Conservation (phyloP, 805 yeast species). For the Ogataea allantospora region DNA sequence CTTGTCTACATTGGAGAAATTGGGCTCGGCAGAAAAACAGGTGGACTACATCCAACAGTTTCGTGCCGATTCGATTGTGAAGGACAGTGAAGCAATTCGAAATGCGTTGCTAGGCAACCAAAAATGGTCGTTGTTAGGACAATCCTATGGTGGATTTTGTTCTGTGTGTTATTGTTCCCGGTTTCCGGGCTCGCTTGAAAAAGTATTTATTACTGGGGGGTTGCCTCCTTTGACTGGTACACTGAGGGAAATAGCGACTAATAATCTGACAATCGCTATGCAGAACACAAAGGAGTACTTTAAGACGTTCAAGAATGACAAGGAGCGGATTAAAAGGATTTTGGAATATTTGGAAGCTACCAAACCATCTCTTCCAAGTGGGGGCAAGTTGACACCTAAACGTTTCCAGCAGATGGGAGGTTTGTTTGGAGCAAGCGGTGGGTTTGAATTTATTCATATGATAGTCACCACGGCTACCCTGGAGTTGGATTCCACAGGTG, state of each 20-base stretch:
- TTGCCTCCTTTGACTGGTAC: slow-evolving; percentile 48
- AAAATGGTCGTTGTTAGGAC: slow-evolving; percentile 55
- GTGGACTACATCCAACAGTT: slow-evolving; percentile 43
- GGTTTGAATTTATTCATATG: slow-evolving; percentile 46
- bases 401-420: slow-evolving; percentile 55
- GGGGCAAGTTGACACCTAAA: slow-evolving; percentile 47
- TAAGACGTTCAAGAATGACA: slow-evolving; percentile 48
- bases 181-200: slow-evolving; percentile 40
- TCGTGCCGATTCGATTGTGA: slow-evolving; percentile 52
- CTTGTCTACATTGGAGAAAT: slow-evolving; percentile 22
- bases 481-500: slow-evolving; percentile 38
- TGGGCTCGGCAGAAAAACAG: slow-evolving; percentile 29
- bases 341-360: slow-evolving; percentile 33
- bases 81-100: slow-evolving; percentile 50
- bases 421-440: slow-evolving; percentile 50
- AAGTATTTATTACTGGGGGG: slow-evolving; percentile 54
- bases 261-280: slow-evolving; percentile 45
- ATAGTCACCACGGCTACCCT: slow-evolving; percentile 40
- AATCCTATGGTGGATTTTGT: slow-evolving; percentile 57
- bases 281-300: slow-evolving; percentile 50
- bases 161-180: slow-evolving; percentile 48
- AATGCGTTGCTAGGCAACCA: slow-evolving; percentile 25
- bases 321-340: slow-evolving; percentile 37
- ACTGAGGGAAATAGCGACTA: slow-evolving; percentile 48
- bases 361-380: slow-evolving; percentile 44